These are phyloP conservation scores for Volvox carteri DNA, from an alignment of 163 green algal genomes.

Conservation along the genomic window DNA sequence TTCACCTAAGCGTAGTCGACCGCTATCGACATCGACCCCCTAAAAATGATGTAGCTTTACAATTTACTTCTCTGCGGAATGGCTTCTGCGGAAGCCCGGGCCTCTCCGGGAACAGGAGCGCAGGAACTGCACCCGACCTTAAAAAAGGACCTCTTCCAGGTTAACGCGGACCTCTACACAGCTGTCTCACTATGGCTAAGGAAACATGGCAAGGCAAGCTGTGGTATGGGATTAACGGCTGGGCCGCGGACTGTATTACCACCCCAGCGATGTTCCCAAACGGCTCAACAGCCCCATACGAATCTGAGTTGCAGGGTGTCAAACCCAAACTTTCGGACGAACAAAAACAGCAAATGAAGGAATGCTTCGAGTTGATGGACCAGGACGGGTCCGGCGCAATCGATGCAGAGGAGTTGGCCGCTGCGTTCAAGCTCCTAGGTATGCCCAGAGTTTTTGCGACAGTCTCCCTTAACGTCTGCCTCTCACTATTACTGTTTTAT, in stretches of 20 bases:
- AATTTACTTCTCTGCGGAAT: not conserved
- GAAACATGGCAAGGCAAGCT: slow-evolving; percentile 58
- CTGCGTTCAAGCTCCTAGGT: slow-evolving; percentile 80
- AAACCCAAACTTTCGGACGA: slow-evolving; percentile 52
- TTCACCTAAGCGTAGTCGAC: not conserved
- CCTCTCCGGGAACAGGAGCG: not conserved
- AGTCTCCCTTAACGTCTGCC: not conserved
- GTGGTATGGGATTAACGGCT: not conserved
- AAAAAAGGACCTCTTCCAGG: slow-evolving; percentile 55
- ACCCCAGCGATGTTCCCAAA: not conserved
- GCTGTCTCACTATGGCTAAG: slow-evolving; percentile 48
- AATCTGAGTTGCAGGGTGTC: slow-evolving; percentile 27
- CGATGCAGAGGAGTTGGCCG: slow-evolving; percentile 82
- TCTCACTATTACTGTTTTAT: not conserved
- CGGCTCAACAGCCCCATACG: not conserved
- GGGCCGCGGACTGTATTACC: slow-evolving; percentile 14
- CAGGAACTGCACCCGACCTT: not conserved
- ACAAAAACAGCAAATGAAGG: slow-evolving; percentile 73
- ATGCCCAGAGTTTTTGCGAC: not conserved
- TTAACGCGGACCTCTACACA: slow-evolving; percentile 54
- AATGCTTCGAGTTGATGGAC: slow-evolving; percentile 90
- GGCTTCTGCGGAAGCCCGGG: slow-evolving; percentile 21
- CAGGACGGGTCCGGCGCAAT: slow-evolving; percentile 87
- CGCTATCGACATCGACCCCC: not conserved
- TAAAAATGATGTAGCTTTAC: not conserved